A percentile compares a stretch with the other conserved stretches of the same genome.
These are phyloP conservation scores for Escallonia herrerae DNA, from an alignment of 129 eudicot genomes.

Conservation along the genomic window DNA sequence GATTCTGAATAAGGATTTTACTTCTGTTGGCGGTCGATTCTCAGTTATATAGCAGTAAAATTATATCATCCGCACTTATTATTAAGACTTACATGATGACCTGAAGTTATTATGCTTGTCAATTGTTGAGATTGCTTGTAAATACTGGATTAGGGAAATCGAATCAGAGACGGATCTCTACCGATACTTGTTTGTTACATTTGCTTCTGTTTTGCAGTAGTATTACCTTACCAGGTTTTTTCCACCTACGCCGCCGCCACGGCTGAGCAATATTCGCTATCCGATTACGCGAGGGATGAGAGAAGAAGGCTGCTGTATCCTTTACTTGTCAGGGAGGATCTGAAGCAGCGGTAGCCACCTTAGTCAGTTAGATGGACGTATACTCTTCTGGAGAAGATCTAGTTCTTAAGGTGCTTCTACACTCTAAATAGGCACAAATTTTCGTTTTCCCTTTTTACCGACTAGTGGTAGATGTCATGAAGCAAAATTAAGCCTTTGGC, in stretches of 20 bases:
- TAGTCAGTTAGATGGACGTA: slow-evolving; percentile 49
- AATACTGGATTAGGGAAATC: neutral
- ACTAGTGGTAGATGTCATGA: neutral
- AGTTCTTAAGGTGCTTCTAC: slow-evolving; percentile 51
- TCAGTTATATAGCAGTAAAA: neutral
- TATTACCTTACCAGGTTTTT: slow-evolving; percentile 39
- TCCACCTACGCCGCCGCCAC: slow-evolving; percentile 23
- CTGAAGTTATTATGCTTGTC: too few relatives aligned
- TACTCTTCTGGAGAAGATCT: slow-evolving; percentile 72
- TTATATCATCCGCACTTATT: too few relatives aligned
- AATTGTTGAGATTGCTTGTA: too few relatives aligned
- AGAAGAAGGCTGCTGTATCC: slow-evolving; percentile 32
- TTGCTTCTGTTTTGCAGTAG: slow-evolving; percentile 48
- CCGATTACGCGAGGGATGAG: slow-evolving; percentile 30
- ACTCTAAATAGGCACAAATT: neutral
- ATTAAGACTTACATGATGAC: too few relatives aligned
- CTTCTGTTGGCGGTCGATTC: slow-evolving; percentile 9
- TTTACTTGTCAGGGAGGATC: slow-evolving; percentile 37
- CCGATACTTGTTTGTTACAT: slow-evolving; percentile 31
- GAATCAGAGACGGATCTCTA: slow-evolving; percentile 22
- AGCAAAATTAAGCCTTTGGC: too few relatives aligned
- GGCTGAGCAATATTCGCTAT: slow-evolving; percentile 25
- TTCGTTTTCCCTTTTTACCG: too few relatives aligned
- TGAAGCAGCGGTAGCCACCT: slow-evolving; percentile 38
- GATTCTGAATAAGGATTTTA: slow-evolving; percentile 45